Evolutionary conservation across 179 eudicot species (phyloP), one percentile per base, ranked within the genome.

Genomic region (Spinacia oleracea): DNA sequence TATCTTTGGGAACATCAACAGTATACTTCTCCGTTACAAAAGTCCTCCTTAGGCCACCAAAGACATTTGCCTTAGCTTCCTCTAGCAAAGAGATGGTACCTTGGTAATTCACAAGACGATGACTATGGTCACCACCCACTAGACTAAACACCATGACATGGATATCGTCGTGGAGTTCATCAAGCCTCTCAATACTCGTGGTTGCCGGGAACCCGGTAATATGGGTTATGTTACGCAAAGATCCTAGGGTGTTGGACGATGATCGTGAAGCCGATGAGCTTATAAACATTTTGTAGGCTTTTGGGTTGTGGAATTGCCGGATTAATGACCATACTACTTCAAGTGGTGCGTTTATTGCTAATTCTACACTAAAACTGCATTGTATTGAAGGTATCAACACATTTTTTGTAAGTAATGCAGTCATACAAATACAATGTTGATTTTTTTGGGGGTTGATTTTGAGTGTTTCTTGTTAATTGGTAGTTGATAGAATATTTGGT

Each of bases 181-280:
- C 84, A 14, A 81, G 78, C 55, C 81, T 38, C 51, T 81, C 84
- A 27, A 77, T 11, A 10, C 84, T 81, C 3, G 84, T 81, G 2
- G 6, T 20, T 0, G 81, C 74, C 3, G 84, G 81, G 25, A 77
- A 81, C 0, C 84, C 84, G 15, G 81, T 51, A 1, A 66, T 62
- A 20, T 81, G 74, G 8, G 59, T 40, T 53, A 81, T 77, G 12
- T 51, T 65, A 27, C 77, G 78, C 2, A 56, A 35, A 1, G 77
- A 31, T 6, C 58, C 48, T 21, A 46, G 0, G 2, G 60, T 59
- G 16, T 40, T 31, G 0, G 60, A 6, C 34, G 9, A 55, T 1
- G 34, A 12, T 0, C 29, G 8, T 0, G 71, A 45, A 0, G 78
- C 21, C 5, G 70, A 81, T 34, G 84, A 81, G 23, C 50, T 64